These are phyloP conservation scores for Dictyostelium purpureum DNA, from an alignment of 78 protist genomes.

Conservation along the genomic window DNA sequence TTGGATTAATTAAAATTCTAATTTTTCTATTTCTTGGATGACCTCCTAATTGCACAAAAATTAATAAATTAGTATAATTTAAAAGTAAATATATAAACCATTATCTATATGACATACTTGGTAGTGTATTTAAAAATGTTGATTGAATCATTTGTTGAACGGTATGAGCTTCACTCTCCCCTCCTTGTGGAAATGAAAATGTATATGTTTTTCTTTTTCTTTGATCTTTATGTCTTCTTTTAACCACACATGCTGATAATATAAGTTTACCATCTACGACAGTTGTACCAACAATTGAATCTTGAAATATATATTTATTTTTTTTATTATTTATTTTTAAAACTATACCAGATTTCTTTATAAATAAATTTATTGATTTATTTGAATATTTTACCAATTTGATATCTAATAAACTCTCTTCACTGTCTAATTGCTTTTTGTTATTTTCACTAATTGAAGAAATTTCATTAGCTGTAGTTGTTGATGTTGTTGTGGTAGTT, in stretches of 20 bases:
- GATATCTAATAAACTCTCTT: background rate
- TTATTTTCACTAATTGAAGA: background rate
- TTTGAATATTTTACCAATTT: background rate
- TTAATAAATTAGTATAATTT: too few species aligned
- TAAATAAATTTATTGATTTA: background rate
- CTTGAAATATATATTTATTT: background rate
- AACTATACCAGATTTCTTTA: background rate
- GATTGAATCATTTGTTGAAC: background rate
- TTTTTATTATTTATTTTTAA: background rate
- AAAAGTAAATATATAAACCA: too few species aligned
- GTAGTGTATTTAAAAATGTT: constrained; percentile 1
- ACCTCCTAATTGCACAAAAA: background rate
- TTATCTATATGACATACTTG: background rate
- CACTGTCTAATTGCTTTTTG: background rate
- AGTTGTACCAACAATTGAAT: background rate
- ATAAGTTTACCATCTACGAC: background rate
- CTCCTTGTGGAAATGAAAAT: background rate
- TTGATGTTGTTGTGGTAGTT: too few species aligned
- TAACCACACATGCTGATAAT: background rate
- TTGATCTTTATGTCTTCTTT: background rate
- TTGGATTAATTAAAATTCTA: constrained; percentile 47
- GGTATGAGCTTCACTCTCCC: background rate
- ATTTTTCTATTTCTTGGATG: constrained; percentile 48
- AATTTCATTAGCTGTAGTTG: too few species aligned
- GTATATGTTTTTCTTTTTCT: background rate